A percentile compares a stretch with the other conserved stretches of the same genome.
These are phyloP conservation scores for Drechslerella dactyloides DNA, from an alignment of 2,329 filamentous ascomycete species.

Conservation along the genomic window DNA sequence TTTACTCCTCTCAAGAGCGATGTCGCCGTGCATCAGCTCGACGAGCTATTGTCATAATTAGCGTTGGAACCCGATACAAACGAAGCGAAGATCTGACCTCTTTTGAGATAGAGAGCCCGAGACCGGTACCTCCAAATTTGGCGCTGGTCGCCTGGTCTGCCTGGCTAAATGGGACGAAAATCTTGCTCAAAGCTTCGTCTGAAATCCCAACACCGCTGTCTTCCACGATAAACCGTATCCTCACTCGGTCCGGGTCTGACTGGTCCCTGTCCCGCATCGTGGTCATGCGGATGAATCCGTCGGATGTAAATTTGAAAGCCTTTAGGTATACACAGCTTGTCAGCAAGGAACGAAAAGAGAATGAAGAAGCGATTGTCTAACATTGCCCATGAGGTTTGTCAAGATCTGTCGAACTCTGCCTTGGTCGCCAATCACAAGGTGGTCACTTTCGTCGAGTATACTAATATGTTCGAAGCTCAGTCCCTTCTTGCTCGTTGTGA, in stretches of 20 bases:
- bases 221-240: slow-evolving; percentile 45
- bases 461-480: slow-evolving; percentile 46
- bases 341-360: slow-evolving; percentile 1
- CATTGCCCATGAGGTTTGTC: slow-evolving; percentile 48
- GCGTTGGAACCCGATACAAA: background rate
- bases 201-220: slow-evolving; percentile 49
- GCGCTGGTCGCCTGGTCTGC: slow-evolving; percentile 43
- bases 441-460: slow-evolving; percentile 40
- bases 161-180: slow-evolving; percentile 49
- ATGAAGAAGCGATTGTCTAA: background rate
- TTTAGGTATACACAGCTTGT: slow-evolving; percentile 15
- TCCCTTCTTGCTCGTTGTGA: slow-evolving; percentile 46
- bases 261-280: slow-evolving; percentile 45
- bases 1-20: slow-evolving; percentile 45
- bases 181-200: slow-evolving; percentile 44
- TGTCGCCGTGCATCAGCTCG: slow-evolving; percentile 47
- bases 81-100: slow-evolving; percentile 19
- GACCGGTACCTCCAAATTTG: slow-evolving; percentile 40
- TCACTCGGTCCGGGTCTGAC: slow-evolving; percentile 29
- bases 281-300: slow-evolving; percentile 48
- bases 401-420: slow-evolving; percentile 48
- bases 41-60: slow-evolving; percentile 27
- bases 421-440: slow-evolving; percentile 45
- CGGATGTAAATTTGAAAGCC: slow-evolving; percentile 49
- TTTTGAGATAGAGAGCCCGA: slow-evolving; percentile 49